Conservation (phyloP, 352 stramenopile species). For the Phytophthora boehmeriae region DNA sequence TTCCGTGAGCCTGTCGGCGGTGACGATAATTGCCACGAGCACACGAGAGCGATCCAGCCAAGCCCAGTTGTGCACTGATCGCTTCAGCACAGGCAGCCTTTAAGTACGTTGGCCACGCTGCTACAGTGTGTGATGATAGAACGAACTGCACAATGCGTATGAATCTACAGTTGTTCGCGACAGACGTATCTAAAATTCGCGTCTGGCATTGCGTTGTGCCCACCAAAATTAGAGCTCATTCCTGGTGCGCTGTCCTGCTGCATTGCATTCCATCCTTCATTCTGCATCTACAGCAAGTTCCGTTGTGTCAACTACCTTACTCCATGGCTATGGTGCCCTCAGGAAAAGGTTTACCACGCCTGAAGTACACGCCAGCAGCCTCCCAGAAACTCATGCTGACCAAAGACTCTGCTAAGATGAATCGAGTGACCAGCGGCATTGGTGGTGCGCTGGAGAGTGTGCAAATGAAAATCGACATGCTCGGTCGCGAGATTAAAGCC, state of each 20-base stretch:
- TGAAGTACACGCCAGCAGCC: constrained; percentile 55
- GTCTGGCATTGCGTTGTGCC: background rate
- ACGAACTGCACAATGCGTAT: background rate
- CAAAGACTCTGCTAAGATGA: constrained; percentile 73
- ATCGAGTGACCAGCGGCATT: constrained; percentile 74
- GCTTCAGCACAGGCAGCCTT: background rate
- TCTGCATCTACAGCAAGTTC: background rate
- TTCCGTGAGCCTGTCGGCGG: constrained; percentile 13
- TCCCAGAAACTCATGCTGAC: constrained; percentile 51
- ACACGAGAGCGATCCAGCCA: background rate
- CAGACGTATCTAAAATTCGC: background rate
- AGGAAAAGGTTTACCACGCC: constrained; percentile 40
- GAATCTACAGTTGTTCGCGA: background rate
- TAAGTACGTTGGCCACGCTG: background rate
- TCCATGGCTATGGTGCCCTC: constrained; percentile 22
- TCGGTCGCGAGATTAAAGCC: constrained; percentile 72
- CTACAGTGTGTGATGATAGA: background rate
- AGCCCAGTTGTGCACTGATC: constrained; percentile 21
- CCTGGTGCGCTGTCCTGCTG: constrained; percentile 7
- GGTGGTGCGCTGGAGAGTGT: constrained; percentile 65
- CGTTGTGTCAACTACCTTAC: background rate
- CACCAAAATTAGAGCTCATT: constrained; percentile 17
- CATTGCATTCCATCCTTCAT: background rate
- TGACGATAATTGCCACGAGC: constrained; percentile 26
- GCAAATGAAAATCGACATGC: constrained; percentile 60